Conservation (phyloP, 768 basidiomycete species). For the Stropharia rugosoannulata region DNA sequence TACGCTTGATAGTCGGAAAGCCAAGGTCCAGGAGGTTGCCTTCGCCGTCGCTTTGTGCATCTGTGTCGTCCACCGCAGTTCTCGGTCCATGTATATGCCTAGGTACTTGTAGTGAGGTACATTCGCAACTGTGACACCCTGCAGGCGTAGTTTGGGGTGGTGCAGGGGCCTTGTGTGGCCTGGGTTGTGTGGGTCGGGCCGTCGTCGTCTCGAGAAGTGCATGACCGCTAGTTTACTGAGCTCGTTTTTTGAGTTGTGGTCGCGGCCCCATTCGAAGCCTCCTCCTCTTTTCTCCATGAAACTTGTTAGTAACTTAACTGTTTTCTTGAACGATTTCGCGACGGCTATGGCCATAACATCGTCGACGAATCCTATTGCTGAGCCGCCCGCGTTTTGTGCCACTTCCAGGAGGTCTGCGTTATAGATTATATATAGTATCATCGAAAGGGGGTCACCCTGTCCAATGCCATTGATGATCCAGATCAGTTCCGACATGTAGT, state of each 20-base stretch:
- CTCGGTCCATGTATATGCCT: constrained; percentile 12
- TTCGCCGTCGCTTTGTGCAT: constrained; percentile 7
- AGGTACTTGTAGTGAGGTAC: constrained; percentile 13
- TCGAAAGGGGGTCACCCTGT: constrained; percentile 19
- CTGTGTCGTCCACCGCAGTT: constrained; percentile 15
- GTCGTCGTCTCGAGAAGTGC: constrained; percentile 10
- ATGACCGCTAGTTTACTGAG: constrained; percentile 15
- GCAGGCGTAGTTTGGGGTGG: background rate
- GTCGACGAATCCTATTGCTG: constrained; percentile 26
- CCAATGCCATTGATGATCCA: constrained; percentile 17
- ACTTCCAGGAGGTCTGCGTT: constrained; percentile 16
- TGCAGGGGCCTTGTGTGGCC: background rate
- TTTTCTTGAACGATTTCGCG: constrained; percentile 19
- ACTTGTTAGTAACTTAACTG: background rate
- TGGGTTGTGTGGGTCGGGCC: background rate
- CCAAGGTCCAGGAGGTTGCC: background rate
- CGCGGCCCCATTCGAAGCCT: constrained; percentile 18
- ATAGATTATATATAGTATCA: constrained; percentile 20
- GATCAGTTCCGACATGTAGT: constrained; percentile 12
- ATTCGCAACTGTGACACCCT: background rate
- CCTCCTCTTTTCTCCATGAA: constrained; percentile 8
- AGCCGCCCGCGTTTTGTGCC: background rate
- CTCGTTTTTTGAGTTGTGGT: constrained; percentile 25
- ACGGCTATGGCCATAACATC: constrained; percentile 22
- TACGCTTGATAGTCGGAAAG: background rate